Evolutionary conservation across 306 rosid genomes (phyloP).

Genomic region (Pyrus bretschneideri): DNA sequence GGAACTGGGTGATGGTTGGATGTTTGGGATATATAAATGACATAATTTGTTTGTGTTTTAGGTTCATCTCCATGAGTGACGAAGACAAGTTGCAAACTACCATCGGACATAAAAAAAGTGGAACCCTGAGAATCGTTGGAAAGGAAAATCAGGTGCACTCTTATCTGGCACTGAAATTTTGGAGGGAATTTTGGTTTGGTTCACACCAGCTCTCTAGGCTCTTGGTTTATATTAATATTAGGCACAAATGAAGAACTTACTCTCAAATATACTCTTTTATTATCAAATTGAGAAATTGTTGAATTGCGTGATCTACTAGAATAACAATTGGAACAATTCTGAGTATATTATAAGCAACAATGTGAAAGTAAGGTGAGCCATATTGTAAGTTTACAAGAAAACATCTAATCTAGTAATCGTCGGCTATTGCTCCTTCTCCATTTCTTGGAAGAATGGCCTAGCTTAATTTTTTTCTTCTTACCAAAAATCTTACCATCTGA

Average conservation of each 20-base stretch:
- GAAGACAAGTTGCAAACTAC: constrained; percentile 57
- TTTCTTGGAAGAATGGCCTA: constrained; percentile 8
- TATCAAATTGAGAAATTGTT: not conserved
- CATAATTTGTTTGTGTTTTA: constrained; percentile 22
- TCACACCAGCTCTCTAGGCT: not conserved
- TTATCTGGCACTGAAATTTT: not conserved
- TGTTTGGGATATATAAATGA: not conserved
- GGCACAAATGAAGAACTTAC: not conserved
- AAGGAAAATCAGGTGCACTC: not conserved
- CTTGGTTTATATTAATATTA: not conserved
- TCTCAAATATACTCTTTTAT: not conserved
- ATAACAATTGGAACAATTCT: not conserved
- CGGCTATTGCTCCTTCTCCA: not conserved
- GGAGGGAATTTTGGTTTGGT: not conserved
- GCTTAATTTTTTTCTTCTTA: constrained; percentile 30
- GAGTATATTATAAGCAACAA: not conserved
- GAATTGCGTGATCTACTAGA: not conserved
- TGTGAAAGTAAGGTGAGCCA: not conserved
- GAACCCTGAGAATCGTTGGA: constrained; percentile 19
- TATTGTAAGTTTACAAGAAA: not conserved
- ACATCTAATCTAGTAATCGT: not conserved
- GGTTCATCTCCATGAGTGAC: constrained; percentile 69
- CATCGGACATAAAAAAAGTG: constrained; percentile 18
- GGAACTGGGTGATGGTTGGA: not conserved
- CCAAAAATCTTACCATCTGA: constrained; percentile 40